Evolutionary conservation across 2,329 filamentous ascomycete species (phyloP).

Genomic region (Penicillium sclerotigenum): DNA sequence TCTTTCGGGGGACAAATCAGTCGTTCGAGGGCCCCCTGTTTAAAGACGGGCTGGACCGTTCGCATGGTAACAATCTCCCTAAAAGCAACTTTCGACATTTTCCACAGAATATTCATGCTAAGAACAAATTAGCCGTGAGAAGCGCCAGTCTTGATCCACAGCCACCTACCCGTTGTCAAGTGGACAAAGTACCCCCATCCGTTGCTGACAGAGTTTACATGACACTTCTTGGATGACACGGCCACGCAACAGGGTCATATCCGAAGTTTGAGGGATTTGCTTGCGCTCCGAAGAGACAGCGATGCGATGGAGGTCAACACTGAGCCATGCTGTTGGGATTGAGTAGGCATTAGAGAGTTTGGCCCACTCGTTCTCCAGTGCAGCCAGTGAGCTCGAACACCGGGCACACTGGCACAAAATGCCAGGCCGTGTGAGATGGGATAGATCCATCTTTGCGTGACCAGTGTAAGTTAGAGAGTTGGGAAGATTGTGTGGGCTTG

Average conservation of each 20-base stretch:
- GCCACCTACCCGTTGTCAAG: conserved; percentile 37
- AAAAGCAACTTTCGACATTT: conserved; percentile 39
- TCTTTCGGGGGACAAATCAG: conserved; percentile 28
- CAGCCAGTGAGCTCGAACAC: conserved; percentile 42
- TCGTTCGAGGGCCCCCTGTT: conserved; percentile 33
- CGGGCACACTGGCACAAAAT: conserved; percentile 39
- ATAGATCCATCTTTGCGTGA: conserved; percentile 34
- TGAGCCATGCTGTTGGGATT: conserved; percentile 37
- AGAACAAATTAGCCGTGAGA: not conserved
- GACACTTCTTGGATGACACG: conserved; percentile 37
- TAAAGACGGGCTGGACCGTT: conserved; percentile 36
- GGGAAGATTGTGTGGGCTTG: conserved; percentile 21
- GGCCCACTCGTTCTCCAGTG: conserved; percentile 43
- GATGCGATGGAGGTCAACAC: conserved; percentile 38
- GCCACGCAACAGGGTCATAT: conserved; percentile 34
- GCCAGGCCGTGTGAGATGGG: conserved; percentile 35
- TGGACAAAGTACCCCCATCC: conserved; percentile 35
- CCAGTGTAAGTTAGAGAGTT: conserved; percentile 4
- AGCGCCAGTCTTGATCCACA: not conserved
- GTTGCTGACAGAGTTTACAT: conserved; percentile 40
- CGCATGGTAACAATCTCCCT: conserved; percentile 41
- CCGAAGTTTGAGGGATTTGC: conserved; percentile 37
- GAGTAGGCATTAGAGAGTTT: conserved; percentile 39
- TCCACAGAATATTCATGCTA: conserved; percentile 42
- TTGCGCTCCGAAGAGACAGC: conserved; percentile 37